Evolutionary conservation across 2,329 filamentous ascomycete species (phyloP).

Genomic region (Trichoderma simmonsii): DNA sequence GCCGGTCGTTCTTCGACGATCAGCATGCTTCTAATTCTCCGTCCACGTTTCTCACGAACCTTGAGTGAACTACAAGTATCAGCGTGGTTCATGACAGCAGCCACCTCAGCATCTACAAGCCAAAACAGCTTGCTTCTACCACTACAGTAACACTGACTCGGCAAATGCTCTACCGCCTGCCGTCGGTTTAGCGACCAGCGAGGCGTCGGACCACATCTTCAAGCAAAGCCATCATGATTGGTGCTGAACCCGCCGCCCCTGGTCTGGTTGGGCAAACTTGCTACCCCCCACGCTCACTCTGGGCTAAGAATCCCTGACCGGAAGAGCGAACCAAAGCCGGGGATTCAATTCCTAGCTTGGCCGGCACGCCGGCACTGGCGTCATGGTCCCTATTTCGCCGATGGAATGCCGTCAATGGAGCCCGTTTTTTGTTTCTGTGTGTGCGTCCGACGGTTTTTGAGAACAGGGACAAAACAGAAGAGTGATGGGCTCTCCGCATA

Average conservation of each 20-base stretch:
- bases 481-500: neutral
- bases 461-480: neutral
- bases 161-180: neutral
- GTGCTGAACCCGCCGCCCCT: neutral
- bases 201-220: neutral
- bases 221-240: neutral
- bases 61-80: neutral
- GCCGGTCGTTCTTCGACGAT: neutral
- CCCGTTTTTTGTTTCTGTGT: neutral
- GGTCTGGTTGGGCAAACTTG: neutral
- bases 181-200: neutral
- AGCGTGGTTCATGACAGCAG: neutral
- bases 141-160: neutral
- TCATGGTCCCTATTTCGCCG: slow-evolving; percentile 13
- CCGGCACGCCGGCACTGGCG: slow-evolving; percentile 8
- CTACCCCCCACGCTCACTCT: slow-evolving; percentile 1
- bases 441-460: neutral
- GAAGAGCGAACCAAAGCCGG: slow-evolving; percentile 7
- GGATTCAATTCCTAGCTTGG: slow-evolving; percentile 3
- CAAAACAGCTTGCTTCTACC: neutral
- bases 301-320: neutral
- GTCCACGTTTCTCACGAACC: neutral
- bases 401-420: slow-evolving; percentile 14
- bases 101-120: no score
- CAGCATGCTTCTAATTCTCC: neutral